Conservation (phyloP, 2,329 filamentous ascomycete genomes). For the Ambrosiella xylebori region DNA sequence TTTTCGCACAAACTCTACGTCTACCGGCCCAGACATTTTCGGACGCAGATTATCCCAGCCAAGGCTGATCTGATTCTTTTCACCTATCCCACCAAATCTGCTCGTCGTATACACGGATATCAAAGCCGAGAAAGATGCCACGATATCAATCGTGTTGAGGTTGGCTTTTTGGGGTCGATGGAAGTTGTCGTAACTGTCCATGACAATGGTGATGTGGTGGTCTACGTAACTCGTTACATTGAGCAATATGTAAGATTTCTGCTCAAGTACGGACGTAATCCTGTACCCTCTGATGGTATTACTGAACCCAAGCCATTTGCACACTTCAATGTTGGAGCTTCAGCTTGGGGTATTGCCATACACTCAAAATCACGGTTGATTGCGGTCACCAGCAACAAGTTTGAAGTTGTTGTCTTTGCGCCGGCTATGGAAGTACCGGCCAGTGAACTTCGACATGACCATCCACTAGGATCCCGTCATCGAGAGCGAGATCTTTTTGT, state of each 20-base stretch:
- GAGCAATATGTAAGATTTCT: slow-evolving; percentile 23
- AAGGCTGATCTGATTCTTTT: slow-evolving; percentile 33
- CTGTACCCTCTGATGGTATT: background rate
- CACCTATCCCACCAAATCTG: slow-evolving; percentile 22
- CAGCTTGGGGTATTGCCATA: slow-evolving; percentile 9
- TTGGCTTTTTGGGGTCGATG: slow-evolving; percentile 49
- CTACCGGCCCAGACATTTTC: slow-evolving; percentile 31
- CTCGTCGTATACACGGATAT: slow-evolving; percentile 28
- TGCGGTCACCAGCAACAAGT: slow-evolving; percentile 54
- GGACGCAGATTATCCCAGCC: slow-evolving; percentile 29
- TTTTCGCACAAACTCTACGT: slow-evolving; percentile 40
- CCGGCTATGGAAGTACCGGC: slow-evolving; percentile 16
- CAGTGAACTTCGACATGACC: background rate
- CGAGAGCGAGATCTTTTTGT: background rate
- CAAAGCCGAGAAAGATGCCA: slow-evolving; percentile 38
- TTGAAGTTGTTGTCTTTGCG: slow-evolving; percentile 37
- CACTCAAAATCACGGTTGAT: slow-evolving; percentile 9
- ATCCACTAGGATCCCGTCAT: background rate
- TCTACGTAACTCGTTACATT: slow-evolving; percentile 45
- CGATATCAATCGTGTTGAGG: slow-evolving; percentile 49
- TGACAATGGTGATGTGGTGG: slow-evolving; percentile 60
- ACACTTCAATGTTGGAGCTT: slow-evolving; percentile 22
- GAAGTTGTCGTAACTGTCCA: slow-evolving; percentile 52
- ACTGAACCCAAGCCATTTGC: slow-evolving; percentile 39
- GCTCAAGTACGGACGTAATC: slow-evolving; percentile 14